Percentiles rank a stretch among this genome's conserved stretches.
Conservation (phyloP, 768 basidiomycete species). For the Tephrocybe sp. region DNA sequence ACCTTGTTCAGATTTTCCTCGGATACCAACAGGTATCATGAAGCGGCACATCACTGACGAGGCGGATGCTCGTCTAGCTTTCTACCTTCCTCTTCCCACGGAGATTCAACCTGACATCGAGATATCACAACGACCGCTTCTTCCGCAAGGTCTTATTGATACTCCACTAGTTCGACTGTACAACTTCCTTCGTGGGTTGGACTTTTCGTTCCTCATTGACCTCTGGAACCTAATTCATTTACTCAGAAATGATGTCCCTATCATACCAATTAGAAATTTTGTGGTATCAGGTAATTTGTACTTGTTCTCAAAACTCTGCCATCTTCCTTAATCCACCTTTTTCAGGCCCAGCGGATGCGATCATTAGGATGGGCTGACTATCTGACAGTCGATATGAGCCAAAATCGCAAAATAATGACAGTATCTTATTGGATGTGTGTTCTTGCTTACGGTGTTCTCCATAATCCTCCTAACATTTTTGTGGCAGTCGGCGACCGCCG, state of each 20-base stretch:
- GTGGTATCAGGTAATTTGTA: slow-evolving; percentile 62
- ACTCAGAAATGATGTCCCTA: slow-evolving; percentile 83
- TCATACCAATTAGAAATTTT: slow-evolving; percentile 92
- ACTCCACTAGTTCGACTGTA: slow-evolving; percentile 82
- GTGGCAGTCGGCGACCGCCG: slow-evolving; percentile 24
- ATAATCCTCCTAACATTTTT: not conserved
- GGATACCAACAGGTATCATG: slow-evolving; percentile 58
- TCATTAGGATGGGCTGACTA: slow-evolving; percentile 87
- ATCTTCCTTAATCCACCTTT: slow-evolving; percentile 13
- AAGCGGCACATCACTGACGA: slow-evolving; percentile 72
- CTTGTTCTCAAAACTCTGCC: not conserved
- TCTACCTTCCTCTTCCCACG: slow-evolving; percentile 54
- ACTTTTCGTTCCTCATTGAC: not conserved
- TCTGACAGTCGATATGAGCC: slow-evolving; percentile 67
- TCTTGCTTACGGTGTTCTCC: not conserved
- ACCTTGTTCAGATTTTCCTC: slow-evolving; percentile 63
- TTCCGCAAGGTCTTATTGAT: slow-evolving; percentile 67
- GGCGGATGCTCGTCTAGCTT: slow-evolving; percentile 65
- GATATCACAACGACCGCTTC: slow-evolving; percentile 44
- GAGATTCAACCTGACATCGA: slow-evolving; percentile 39
- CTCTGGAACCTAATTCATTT: slow-evolving; percentile 1
- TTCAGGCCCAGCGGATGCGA: slow-evolving; percentile 70
- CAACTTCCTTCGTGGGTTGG: slow-evolving; percentile 81
- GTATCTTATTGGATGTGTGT: slow-evolving; percentile 89
- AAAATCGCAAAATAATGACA: slow-evolving; percentile 64